Base-by-base conservation (phyloP, 306 rosid species). In the Rosa rugosa region DNA sequence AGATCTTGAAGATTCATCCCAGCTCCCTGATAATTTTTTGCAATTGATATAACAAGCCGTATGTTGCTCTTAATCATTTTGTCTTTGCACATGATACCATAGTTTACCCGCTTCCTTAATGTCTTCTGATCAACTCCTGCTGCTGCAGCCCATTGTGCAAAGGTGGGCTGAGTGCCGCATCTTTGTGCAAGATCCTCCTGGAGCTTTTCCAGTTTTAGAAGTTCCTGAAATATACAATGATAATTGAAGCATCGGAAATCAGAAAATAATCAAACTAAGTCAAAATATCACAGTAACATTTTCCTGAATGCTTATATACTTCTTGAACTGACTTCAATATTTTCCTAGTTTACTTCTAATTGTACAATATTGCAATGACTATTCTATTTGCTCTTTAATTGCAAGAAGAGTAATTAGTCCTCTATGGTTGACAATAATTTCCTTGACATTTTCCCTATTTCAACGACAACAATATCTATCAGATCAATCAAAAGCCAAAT, bases 1-100 rank as follows among this genome's bases (percentile, higher is more conserved):
- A 95, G 94, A 91, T 95, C 99, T 82, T 89, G 94, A 71, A 95
- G 93, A 84, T 90, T 92, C 97, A 95, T 91, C 80, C 99, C 99
- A 76, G 83, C 83, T 72, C 98, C 97, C 83, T 89, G 97, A 83
- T 89, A 95, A 79, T 88, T 92, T 86, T 91, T 95, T 27, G 98
- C 99, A 80, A 95, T 90, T 72, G 98, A 95, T 88, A 95, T 95
- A 77, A 95, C 99, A 71, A 95, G 97, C 67, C 99, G 85, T 71
- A 95, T 79, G 80, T 95, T 95, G 86, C 99, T 95, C 81, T 90
- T 95, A 80, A 95, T 87, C 99, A 95, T 95, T 83, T 83, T 92
- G 86, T 95, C 98, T 86, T 95, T 95, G 91, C 97, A 95, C 42
- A 64, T 79, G 76, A 64, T 81, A 70, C 99, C 99, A 74, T 92